Evolutionary conservation across 352 stramenopile species (phyloP), one percentile per base, ranked within the genome.

Genomic region (Phytophthora brassicae): DNA sequence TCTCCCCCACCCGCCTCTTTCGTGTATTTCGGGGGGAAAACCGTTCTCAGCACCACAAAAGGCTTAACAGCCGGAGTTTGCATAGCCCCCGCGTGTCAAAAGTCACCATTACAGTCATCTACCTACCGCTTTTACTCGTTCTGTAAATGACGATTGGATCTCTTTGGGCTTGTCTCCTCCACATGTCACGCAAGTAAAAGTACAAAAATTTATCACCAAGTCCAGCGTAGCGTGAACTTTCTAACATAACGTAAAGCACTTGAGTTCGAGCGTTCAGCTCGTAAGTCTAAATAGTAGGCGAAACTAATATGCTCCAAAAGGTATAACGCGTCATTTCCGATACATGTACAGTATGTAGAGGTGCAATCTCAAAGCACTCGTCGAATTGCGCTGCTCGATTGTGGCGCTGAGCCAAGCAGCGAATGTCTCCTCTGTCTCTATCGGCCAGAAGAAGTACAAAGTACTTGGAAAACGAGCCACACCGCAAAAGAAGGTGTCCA

Each of bases 31-130:
- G 51, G 58, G 64, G 56, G 20, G 33, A 19, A 29, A 28, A 19
- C 56, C n/a, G 11, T 4, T 13, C n/a, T 33, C 16, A 9, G 42
- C 31, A n/a, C 62, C 56, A 67, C 57, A 60, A 64, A 64, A 16
- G 2, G 9, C 29, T 12, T 14, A 44, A 71, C 51, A 71, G 57
- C 45, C 26, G 64, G 64, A 62, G n/a, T 6, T 42, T 46, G 14
- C 55, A 66, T 65, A 66, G 57, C 44, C 24, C 28, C 23, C 22
- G 29, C 57, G 58, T 60, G 58, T 68, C 64, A 71, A 71, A 64
- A 67, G 64, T 49, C 50, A 50, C 57, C 64, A 71, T 71, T 71
- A 71, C 64, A 68, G 51, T n/a, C n/a, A n/a, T n/a, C 51, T 55
- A 26, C 63, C 50, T 56, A 47, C 53, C 42, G 41, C 49, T 70